A percentile compares a stretch with the other conserved stretches of the same genome.
Conservation (phyloP, 2,329 filamentous ascomycete genomes). For the Xylariaceae sp. region DNA sequence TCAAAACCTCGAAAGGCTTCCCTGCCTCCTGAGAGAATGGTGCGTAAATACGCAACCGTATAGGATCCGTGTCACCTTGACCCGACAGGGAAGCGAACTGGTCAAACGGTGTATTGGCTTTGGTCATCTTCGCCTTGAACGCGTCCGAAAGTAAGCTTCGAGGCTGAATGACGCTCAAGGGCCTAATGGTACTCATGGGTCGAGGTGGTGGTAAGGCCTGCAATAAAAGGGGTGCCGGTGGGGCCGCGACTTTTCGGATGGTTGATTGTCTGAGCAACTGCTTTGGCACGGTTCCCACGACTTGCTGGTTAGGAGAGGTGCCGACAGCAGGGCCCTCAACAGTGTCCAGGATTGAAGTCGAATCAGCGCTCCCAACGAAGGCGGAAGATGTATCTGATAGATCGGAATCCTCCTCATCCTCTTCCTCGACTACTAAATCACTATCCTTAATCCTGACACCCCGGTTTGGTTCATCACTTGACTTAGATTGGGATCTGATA, state of each 20-base stretch:
- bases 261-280: slow-evolving; percentile 58
- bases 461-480: slow-evolving; percentile 44
- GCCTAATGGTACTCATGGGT: slow-evolving; percentile 58
- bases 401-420: slow-evolving; percentile 49
- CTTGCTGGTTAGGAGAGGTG: slow-evolving; percentile 48
- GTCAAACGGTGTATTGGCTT: slow-evolving; percentile 66
- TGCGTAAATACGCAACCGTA: slow-evolving; percentile 71
- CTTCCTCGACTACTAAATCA: slow-evolving; percentile 51
- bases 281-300: slow-evolving; percentile 59
- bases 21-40: slow-evolving; percentile 61
- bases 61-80: slow-evolving; percentile 69
- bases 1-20: slow-evolving; percentile 65
- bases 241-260: slow-evolving; percentile 55
- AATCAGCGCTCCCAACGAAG: slow-evolving; percentile 63
- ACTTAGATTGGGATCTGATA: slow-evolving; percentile 47
- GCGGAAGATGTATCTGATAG: slow-evolving; percentile 58
- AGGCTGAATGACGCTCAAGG: slow-evolving; percentile 62
- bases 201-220: slow-evolving; percentile 65
- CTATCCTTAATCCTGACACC: slow-evolving; percentile 43
- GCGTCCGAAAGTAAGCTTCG: slow-evolving; percentile 67
- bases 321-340: slow-evolving; percentile 54
- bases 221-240: slow-evolving; percentile 51
- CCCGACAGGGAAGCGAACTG: slow-evolving; percentile 71
- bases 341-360: slow-evolving; percentile 63
- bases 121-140: slow-evolving; percentile 65